These are phyloP conservation scores for Triticum timopheevii DNA, from an alignment of 176 grass and related monocot species.

Conservation along the genomic window DNA sequence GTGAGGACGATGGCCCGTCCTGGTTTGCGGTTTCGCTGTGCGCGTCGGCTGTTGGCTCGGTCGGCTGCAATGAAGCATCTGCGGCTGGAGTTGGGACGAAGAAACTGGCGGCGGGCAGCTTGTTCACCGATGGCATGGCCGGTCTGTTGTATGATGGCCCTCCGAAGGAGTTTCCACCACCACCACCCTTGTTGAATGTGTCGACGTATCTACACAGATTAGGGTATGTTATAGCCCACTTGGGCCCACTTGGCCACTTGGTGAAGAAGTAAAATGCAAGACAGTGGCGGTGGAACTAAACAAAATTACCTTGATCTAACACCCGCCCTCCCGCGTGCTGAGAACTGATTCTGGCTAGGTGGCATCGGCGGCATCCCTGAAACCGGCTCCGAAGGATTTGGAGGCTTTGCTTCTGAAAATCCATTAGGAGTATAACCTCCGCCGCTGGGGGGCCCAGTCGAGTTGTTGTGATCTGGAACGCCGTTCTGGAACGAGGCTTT, in stretches of 20 bases:
- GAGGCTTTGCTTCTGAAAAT: constrained; percentile 30
- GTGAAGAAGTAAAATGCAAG: neutral
- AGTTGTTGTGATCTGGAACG: constrained; percentile 50
- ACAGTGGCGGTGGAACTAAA: neutral
- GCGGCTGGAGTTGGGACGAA: constrained; percentile 60
- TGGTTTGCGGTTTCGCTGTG: constrained; percentile 12
- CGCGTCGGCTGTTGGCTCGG: neutral
- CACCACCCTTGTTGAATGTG: constrained; percentile 86
- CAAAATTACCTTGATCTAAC: constrained; percentile 78
- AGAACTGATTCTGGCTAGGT: constrained; percentile 90
- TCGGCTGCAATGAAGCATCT: constrained; percentile 21
- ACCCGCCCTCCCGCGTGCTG: constrained; percentile 69
- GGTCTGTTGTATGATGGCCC: constrained; percentile 52
- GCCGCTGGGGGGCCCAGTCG: constrained; percentile 24
- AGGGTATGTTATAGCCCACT: neutral
- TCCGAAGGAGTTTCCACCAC: constrained; percentile 19
- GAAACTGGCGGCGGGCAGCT: constrained; percentile 54
- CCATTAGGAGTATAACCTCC: constrained; percentile 43
- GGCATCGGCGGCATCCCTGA: constrained; percentile 68
- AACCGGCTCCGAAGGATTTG: constrained; percentile 29
- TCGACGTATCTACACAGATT: constrained; percentile 69
- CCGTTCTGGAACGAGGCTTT: constrained; percentile 54
- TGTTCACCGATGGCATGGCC: constrained; percentile 43
- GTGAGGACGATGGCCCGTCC: constrained; percentile 9
- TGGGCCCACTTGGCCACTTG: neutral